These are phyloP conservation scores for Trichosanthes cucumerina DNA, from an alignment of 306 rosid genomes.

Conservation along the genomic window DNA sequence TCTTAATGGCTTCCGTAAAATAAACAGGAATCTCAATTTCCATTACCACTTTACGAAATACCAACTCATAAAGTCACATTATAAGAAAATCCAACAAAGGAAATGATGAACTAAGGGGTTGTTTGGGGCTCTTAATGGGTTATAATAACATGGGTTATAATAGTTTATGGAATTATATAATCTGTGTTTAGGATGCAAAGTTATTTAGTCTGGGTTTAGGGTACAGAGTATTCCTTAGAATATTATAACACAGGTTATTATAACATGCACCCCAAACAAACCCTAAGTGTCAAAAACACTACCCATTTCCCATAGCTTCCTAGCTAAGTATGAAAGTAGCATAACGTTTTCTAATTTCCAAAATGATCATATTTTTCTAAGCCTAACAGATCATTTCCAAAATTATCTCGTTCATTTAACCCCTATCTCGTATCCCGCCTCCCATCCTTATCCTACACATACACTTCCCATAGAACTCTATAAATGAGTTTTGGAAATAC, in stretches of 20 bases:
- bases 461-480: neutral
- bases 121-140: too few species aligned
- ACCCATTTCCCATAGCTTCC: neutral
- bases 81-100: neutral
- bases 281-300: neutral
- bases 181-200: too few species aligned
- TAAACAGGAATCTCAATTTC: neutral
- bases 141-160: too few species aligned
- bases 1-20: neutral
- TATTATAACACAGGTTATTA: too few species aligned
- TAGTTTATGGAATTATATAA: too few species aligned
- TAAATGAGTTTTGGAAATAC: neutral
- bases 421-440: neutral
- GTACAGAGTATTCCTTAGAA: too few species aligned
- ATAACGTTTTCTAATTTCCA: neutral
- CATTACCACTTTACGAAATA: neutral
- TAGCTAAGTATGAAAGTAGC: neutral
- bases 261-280: too few species aligned
- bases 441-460: neutral
- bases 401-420: neutral
- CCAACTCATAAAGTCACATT: neutral
- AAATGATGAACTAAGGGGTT: neutral
- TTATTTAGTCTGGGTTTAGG: too few species aligned
- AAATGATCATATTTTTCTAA: neutral
- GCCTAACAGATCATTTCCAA: neutral